Evolutionary conservation across 495 filamentous ascomycete genomes (phyloP), one percentile per base, ranked within the genome.

Genomic region (Penicillium mononematosum): DNA sequence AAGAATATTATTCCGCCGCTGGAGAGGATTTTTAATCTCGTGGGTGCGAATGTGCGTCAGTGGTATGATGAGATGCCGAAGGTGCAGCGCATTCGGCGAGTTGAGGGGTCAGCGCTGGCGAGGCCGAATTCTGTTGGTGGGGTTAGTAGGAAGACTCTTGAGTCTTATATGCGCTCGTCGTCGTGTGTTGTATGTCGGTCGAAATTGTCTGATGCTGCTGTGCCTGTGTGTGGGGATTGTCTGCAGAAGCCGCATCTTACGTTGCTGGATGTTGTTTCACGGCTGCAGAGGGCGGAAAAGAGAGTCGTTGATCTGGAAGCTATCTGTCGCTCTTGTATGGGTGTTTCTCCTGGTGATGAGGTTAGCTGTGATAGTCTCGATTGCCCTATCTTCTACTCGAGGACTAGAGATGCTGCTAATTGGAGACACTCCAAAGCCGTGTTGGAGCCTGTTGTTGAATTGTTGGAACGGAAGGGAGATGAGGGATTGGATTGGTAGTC

Each of bases 31-130:
- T 98, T 98, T 79, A 96, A 95, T 68, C 85, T 98, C 12, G 91
- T 98, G 25, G 94, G 94, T 31, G 94, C 92, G 19, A 95, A 95
- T 70, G 89, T 98, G 12, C 79, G 89, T 16, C 79, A 83, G 53
- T 98, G 94, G 94, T 98, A 92, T 58, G 92, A 96, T 52, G 91
- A 96, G 70, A 96, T 96, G 91, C 94, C 94, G 22, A 96, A 95
- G 69, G 79, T 90, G 34, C 90, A 90, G 62, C 82, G 87, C 4
- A 83, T 93, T 38, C 81, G 84, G 27, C 78, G 79, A 44, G 66
- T 87, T 32, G 82, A 85, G 61, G 41, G 36, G 0, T 44, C 56
- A 9, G 16, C 39, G 1, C 29, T 43, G 14, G 39, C 50, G 22
- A 45, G 53, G 1, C 53, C 50, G 10, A 55, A 32, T 11, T 45